These are phyloP conservation scores for Raphanus hybrid DNA, from an alignment of 441 rosid species.

Conservation along the genomic window DNA sequence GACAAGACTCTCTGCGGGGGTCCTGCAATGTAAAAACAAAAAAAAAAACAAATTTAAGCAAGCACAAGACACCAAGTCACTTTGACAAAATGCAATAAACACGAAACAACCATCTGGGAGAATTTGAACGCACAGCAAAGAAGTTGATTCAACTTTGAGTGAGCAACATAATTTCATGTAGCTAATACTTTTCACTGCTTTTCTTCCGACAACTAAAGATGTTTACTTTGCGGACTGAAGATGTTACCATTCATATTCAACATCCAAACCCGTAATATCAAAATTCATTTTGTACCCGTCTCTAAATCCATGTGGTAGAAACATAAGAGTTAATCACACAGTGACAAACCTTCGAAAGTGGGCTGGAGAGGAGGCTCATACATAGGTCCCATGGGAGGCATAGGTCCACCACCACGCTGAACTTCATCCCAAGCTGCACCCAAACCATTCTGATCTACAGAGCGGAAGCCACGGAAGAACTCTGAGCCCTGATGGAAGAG, in stretches of 20 bases:
- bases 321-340: too few species aligned
- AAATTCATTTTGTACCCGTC: too few species aligned
- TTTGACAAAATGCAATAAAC: not conserved
- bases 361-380: too few species aligned
- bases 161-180: not conserved
- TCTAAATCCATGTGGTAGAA: too few species aligned
- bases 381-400: too few species aligned
- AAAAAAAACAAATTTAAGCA: not conserved
- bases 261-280: too few species aligned
- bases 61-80: not conserved
- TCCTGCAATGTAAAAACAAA: slow-evolving; percentile 49
- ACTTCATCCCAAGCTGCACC: slow-evolving; percentile 88
- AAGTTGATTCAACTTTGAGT: not conserved
- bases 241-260: too few species aligned
- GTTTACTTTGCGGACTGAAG: too few species aligned
- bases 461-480: slow-evolving; percentile 68
- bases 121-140: not conserved
- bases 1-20: slow-evolving; percentile 95
- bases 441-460: slow-evolving; percentile 73
- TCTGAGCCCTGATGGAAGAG: too few species aligned
- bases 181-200: not conserved
- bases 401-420: slow-evolving; percentile 31
- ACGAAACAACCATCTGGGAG: too few species aligned
- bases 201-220: too few species aligned
- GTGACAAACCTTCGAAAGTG: too few species aligned